Base-by-base conservation (phyloP, 495 filamentous ascomycete genomes). In the Penicillium bialowiezense region DNA sequence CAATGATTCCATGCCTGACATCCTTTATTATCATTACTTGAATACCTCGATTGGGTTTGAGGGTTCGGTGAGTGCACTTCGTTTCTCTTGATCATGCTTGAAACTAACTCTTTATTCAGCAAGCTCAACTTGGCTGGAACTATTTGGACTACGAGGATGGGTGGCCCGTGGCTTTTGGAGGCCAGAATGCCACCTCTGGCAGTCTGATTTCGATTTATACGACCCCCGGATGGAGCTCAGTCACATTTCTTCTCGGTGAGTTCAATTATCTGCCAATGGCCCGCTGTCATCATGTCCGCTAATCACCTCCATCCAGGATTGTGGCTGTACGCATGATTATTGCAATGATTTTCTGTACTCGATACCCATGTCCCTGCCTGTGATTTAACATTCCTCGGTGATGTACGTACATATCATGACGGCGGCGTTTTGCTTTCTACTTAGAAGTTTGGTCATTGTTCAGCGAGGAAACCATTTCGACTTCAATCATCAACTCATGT, bases 21-120 rank as follows among this genome's bases (percentile, higher is more conserved):
- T 77, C 36, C 54, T 78, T 13, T 79, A 76, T 20, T 77, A 73
- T 58, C 74, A 78, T 55, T 77, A 76, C 37, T 55, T 76, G 37
- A 75, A 76, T 54, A 69, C 68, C 0, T 64, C 58, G 15, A 69
- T 73, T 39, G 70, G 72, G 14, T 71, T 76, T 47, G 29, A 29
- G 4, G 51, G 70, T 39, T 44, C n/a, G 1, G 70, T 75, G 29
- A 48, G 72, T 67, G 23, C 35, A 37, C 7, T 5, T 14, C 9
- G 38, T 31, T 20, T 17, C n/a, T 35, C 8, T 4, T 26, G 29
- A 26, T 28, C 34, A 13, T 1, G 26, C 17, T 7, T 15, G 5
- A 8, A 8, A 35, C 47, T 59, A 24, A 59, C 43, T 34, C 12
- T 18, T 32, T 8, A 39, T 31, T 2, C n/a, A 76, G 70, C 61